Base-by-base conservation (phyloP, 192 early-diverging fungal genomes). In the Linnemannia schmuckeri region DNA sequence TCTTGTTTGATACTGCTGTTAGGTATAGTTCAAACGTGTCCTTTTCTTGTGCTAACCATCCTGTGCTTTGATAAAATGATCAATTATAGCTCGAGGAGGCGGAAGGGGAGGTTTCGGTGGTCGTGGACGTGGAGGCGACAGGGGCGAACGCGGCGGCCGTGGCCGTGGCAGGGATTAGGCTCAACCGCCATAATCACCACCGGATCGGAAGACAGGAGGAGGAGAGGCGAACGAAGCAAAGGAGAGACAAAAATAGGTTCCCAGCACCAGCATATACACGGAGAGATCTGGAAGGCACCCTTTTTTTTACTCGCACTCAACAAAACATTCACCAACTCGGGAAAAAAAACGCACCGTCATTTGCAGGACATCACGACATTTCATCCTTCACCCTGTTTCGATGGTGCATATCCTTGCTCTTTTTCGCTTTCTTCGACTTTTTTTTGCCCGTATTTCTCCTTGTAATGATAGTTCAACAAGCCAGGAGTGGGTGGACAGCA, bases 61-160 rank as follows among this genome's bases (percentile, higher is more conserved):
- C 6, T 24, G 3, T 75, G 47, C 1, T 38, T 1, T 52, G 17
- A 55, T 76, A 42, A 20, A 37, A 4, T 33, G 55, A 22, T 72
- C 8, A 41, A 70, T 30, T 40, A 41, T 85, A 86, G 83, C 83
- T 35, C 78, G 83, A 52, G 77, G 77, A 18, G 79, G 78, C 55
- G 83, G 83, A 68, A 76, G 83, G 74, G 83, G 83, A 3, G 83
- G 83, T 54, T 76, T 76, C 33, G 83, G 83, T n/a, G 83, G 83
- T 22, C 79, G 79, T 69, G 83, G 83, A 74, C 78, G 83, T 86
- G 78, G 83, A 41, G 74, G 74, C 33, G 74, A 70, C 54, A 71
- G 82, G 15, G 83, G 72, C 69, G 74, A 75, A 38, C 75, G 75
- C 52, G 74, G 81, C 57, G 81, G 81, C n/a, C 83, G 83, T 69